Evolutionary conservation across 2,329 filamentous ascomycete species (phyloP).

Genomic region (Hypoxylon sp.): DNA sequence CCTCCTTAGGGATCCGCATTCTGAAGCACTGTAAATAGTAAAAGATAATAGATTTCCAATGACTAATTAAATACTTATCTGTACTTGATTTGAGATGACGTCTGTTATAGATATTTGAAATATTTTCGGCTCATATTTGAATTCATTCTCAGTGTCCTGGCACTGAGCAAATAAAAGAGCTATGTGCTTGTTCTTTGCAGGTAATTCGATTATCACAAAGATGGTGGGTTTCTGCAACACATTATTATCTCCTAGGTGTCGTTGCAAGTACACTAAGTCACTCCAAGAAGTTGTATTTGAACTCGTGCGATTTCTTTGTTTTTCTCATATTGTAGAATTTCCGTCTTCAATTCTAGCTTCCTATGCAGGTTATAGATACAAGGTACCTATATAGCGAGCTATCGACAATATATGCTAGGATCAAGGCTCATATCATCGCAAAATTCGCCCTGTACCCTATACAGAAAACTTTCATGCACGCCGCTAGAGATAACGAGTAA

Average conservation of each 20-base stretch:
- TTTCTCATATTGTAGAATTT: background rate
- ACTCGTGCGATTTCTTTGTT: background rate
- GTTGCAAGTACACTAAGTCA: background rate
- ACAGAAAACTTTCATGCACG: too few relatives aligned
- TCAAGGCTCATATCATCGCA: too few relatives aligned
- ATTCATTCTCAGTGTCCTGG: background rate
- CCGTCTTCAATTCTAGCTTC: too few relatives aligned
- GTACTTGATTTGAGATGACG: background rate
- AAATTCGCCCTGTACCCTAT: too few relatives aligned
- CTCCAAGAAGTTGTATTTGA: background rate
- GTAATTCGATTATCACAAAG: background rate
- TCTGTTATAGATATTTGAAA: background rate
- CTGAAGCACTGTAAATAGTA: background rate
- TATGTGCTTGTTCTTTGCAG: background rate
- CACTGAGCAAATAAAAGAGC: background rate
- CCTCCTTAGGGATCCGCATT: background rate
- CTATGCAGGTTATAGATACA: too few relatives aligned
- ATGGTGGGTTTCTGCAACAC: background rate
- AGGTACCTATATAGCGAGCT: too few relatives aligned
- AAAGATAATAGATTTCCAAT: background rate
- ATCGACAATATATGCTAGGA: too few relatives aligned
- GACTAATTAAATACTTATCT: background rate
- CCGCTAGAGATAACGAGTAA: background rate
- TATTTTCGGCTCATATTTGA: background rate
- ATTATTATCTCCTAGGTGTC: background rate